phyloP scores from a whole-genome alignment of 345 rosid species.

The Durio zibethinus region DNA sequence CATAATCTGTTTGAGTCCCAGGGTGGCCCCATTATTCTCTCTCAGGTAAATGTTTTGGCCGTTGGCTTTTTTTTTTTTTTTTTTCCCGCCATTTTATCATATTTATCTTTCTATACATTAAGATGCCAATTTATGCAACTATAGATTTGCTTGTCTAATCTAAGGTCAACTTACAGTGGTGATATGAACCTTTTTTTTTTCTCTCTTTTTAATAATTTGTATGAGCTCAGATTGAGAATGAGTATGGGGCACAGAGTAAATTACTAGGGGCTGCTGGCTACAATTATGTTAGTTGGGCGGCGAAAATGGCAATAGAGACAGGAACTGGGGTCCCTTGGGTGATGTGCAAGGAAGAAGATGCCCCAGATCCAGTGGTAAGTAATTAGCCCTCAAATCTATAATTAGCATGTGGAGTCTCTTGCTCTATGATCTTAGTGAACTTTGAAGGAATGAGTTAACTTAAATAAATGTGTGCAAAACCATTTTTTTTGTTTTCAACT shows the following conservation, averaged over 20 bases:
- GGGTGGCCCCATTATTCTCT: slow-evolving; percentile 97
- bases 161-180: slow-evolving; percentile 6
- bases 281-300: slow-evolving; percentile 58
- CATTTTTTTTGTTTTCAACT: neutral
- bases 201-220: neutral
- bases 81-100: neutral
- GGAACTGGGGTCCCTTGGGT: slow-evolving; percentile 98
- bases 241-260: slow-evolving; percentile 78
- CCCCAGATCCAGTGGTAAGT: slow-evolving; percentile 97
- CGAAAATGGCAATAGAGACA: slow-evolving; percentile 82
- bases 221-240: slow-evolving; percentile 86
- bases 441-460: neutral
- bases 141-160: neutral
- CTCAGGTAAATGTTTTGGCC: slow-evolving; percentile 57
- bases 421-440: neutral
- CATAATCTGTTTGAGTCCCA: slow-evolving; percentile 90
- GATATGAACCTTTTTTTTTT: neutral
- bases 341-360: slow-evolving; percentile 99
- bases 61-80: neutral
- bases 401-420: neutral
- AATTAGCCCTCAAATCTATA: neutral
- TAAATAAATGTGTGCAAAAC: neutral
- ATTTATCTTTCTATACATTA: neutral
- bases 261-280: neutral
- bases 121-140: neutral